A percentile compares a stretch with the other conserved stretches of the same genome.
Conservation (phyloP, 108 stramenopile genomes). For the Pseudonitzschia delicatissima region DNA sequence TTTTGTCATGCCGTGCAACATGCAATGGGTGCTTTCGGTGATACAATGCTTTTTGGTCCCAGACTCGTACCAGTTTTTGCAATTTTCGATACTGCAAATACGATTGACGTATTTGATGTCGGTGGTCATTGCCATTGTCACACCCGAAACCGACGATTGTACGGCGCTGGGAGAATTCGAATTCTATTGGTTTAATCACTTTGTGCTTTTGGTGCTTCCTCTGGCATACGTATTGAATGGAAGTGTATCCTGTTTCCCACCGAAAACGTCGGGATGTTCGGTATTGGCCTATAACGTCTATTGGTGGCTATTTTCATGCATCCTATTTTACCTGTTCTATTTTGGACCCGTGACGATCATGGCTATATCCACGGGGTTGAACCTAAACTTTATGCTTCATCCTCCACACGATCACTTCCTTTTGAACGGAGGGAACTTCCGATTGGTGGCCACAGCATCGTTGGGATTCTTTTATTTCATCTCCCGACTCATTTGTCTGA, state of each 20-base stretch:
- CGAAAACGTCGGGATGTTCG: neutral
- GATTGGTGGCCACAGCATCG: slow-evolving; percentile 17
- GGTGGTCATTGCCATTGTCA: slow-evolving; percentile 20
- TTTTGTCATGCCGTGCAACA: slow-evolving; percentile 28
- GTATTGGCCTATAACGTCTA: slow-evolving; percentile 2
- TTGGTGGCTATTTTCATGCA: slow-evolving; percentile 21
- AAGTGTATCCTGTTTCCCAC: slow-evolving; percentile 12
- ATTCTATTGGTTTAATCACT: slow-evolving; percentile 24
- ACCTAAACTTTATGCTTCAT: slow-evolving; percentile 28
- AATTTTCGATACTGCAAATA: slow-evolving; percentile 9
- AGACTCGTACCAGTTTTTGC: neutral
- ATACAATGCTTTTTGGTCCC: slow-evolving; percentile 13
- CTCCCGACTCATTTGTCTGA: neutral
- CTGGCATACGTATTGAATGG: slow-evolving; percentile 4
- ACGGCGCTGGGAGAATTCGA: slow-evolving; percentile 9
- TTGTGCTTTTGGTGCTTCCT: slow-evolving; percentile 11
- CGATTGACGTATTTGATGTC: slow-evolving; percentile 6
- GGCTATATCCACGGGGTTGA: slow-evolving; percentile 22
- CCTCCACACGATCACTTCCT: slow-evolving; percentile 23
- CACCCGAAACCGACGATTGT: slow-evolving; percentile 17
- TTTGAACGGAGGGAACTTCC: slow-evolving; percentile 9
- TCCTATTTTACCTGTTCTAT: slow-evolving; percentile 17
- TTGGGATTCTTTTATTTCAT: neutral
- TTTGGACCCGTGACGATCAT: slow-evolving; percentile 11
- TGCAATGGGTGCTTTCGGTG: slow-evolving; percentile 14